Percentiles rank a stretch among this genome's conserved stretches.
phyloP scores from a whole-genome alignment of 345 rosid species.

The Gossypium herbaceum region DNA sequence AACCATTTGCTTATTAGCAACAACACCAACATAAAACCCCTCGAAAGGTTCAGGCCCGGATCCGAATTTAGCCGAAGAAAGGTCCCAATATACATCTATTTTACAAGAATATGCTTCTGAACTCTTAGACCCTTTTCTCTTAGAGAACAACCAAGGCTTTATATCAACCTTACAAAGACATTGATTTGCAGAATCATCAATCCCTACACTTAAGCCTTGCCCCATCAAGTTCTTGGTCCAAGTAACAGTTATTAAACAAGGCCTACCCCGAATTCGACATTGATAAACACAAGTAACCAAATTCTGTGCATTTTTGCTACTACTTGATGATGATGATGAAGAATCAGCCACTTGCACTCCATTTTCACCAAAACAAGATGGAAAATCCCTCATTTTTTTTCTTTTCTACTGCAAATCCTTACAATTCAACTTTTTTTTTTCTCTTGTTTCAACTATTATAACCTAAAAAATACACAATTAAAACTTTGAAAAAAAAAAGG shows the following conservation, averaged over 20 bases:
- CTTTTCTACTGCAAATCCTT: constrained; percentile 16
- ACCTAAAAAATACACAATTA: constrained; percentile 25
- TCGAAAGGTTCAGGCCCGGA: constrained; percentile 82
- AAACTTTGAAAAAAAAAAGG: constrained; percentile 4
- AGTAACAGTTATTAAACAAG: constrained; percentile 64
- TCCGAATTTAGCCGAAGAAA: constrained; percentile 77
- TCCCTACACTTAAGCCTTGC: constrained; percentile 67
- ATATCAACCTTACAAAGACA: constrained; percentile 89
- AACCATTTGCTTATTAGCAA: constrained; percentile 67
- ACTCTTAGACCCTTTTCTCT: constrained; percentile 84
- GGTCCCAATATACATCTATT: constrained; percentile 81
- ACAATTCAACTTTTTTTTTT: constrained; percentile 16
- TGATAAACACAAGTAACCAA: constrained; percentile 72
- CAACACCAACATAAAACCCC: constrained; percentile 75
- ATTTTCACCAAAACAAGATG: constrained; percentile 93
- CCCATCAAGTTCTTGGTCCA: constrained; percentile 97
- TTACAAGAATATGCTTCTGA: constrained; percentile 65
- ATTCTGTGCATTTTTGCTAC: constrained; percentile 63
- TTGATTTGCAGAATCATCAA: constrained; percentile 70
- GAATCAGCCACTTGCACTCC: constrained; percentile 85
- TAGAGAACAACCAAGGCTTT: constrained; percentile 91
- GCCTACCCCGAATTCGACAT: constrained; percentile 58
- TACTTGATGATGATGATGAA: constrained; percentile 62
- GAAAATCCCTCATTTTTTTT: constrained; percentile 77
- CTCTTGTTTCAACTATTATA: constrained; percentile 23